phyloP scores from a whole-genome alignment of 371 early-diverging fungal genomes.

The Circinella umbellata region DNA sequence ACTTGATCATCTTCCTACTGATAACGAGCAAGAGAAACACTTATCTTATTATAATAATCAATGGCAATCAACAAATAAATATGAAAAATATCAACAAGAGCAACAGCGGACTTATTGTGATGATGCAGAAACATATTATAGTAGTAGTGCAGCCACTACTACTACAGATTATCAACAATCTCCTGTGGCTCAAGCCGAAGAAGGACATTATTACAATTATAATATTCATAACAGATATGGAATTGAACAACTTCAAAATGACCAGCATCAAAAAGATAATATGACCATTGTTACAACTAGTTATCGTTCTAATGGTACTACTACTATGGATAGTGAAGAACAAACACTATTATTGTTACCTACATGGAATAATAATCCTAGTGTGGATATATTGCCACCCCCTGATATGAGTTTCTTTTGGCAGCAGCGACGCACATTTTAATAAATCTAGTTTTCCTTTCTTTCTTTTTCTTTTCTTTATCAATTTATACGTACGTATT shows the following conservation, averaged over 20 bases:
- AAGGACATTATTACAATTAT: no score
- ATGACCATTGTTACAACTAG: neutral
- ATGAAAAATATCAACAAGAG: no score
- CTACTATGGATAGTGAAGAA: neutral
- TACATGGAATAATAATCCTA: neutral
- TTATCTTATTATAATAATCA: no score
- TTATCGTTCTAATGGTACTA: neutral
- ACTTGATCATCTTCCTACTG: neutral
- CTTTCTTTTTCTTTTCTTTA: no score
- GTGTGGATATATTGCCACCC: neutral
- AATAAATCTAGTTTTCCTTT: neutral
- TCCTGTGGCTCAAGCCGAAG: no score
- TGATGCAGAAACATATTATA: neutral
- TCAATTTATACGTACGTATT: no score
- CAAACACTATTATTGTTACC: neutral
- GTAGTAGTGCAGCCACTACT: neutral
- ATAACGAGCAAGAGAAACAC: no score
- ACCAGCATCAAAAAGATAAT: neutral
- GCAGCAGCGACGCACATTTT: slow-evolving; percentile 7
- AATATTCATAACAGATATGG: neutral
- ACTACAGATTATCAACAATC: neutral
- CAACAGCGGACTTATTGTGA: neutral
- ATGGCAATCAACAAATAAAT: no score
- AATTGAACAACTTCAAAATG: neutral
- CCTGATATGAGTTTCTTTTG: slow-evolving; percentile 8